Base-by-base conservation (phyloP, 2,329 filamentous ascomycete species). In the Sclerotiophoma versabilis region DNA sequence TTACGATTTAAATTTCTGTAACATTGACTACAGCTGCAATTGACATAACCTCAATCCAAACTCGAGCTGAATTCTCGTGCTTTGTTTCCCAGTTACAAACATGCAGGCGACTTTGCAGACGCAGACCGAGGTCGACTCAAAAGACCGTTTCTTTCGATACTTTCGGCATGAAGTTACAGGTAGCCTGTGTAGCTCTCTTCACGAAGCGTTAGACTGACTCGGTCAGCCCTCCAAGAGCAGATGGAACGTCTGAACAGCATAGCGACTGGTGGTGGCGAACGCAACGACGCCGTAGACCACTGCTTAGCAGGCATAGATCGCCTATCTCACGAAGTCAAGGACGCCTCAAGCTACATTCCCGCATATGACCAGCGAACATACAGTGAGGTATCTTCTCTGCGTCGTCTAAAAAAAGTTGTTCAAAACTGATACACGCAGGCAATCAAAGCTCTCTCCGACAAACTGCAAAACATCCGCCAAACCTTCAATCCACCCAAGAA, bases 291-390 rank as follows among this genome's bases (percentile, higher is more conserved):
- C 45, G 86, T 90, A 39, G 92, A 96, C 63, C 85, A 90, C 66
- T 89, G 92, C 62, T 82, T 96, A 12, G 87, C 89, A 14, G 85
- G 86, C 58, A 95, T 98, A 66, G 87, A 90, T 25, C 85, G 86
- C 52, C 82, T 98, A 14, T 92, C 92, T 1, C 89, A 89, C 60
- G 88, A 95, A 65, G 90, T 97, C 32, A 88, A 91, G 62, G 92
- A 97, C 76, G 90, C 91, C 0, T 86, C 89, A 1, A 87, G 88
- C 50, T 92, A 88, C 63, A 85, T 96, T 14, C 92, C 95, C 2
- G 87, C 92, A 7, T 96, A 97, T 71, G 95, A 98, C 68, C 91
- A 95, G 73, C 86, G 91, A 64, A 88, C 89, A 20, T 98, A 96
- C 70, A 85, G 88, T 36, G 87, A 93, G 78, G 91, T 92, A 76